A percentile compares a stretch with the other conserved stretches of the same genome.
Conservation (phyloP, 108 stramenopile genomes). For the Cyclostephanos invisitatus region DNA sequence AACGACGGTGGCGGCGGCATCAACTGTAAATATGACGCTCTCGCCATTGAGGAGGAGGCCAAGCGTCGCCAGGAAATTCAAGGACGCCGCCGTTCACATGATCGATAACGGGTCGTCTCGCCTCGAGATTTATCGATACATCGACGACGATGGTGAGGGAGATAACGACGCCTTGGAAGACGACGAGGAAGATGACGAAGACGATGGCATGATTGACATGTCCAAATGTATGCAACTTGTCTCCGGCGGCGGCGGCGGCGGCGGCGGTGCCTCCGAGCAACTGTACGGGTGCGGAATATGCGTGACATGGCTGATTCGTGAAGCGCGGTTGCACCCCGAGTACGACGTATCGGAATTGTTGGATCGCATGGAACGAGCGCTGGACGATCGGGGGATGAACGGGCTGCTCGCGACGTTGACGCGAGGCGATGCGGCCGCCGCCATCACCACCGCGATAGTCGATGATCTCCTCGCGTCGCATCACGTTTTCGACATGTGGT, state of each 20-base stretch:
- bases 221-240: slow-evolving; percentile 80
- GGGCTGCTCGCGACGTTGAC: slow-evolving; percentile 32
- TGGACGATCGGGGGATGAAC: slow-evolving; percentile 59
- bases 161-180: slow-evolving; percentile 11
- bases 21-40: slow-evolving; percentile 50
- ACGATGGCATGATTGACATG: slow-evolving; percentile 77
- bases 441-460: slow-evolving; percentile 1
- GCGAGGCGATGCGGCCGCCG: slow-evolving; percentile 1
- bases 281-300: slow-evolving; percentile 83
- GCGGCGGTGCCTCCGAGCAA: slow-evolving; percentile 61
- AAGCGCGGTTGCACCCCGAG: slow-evolving; percentile 48
- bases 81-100: slow-evolving; percentile 41
- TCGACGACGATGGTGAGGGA: slow-evolving; percentile 16
- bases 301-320: slow-evolving; percentile 65
- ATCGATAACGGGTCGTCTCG: slow-evolving; percentile 68
- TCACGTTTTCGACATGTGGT: slow-evolving; percentile 49
- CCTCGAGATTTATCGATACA: slow-evolving; percentile 53
- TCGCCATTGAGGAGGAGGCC: slow-evolving; percentile 51
- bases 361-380: slow-evolving; percentile 49
- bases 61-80: slow-evolving; percentile 28
- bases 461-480: slow-evolving; percentile 20
- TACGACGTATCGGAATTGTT: slow-evolving; percentile 61
- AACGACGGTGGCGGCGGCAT: slow-evolving; percentile 2
- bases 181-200: slow-evolving; percentile 61
- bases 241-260: slow-evolving; percentile 10